phyloP scores from a whole-genome alignment of 352 stramenopile genomes.

The Phytophthora sp. region DNA sequence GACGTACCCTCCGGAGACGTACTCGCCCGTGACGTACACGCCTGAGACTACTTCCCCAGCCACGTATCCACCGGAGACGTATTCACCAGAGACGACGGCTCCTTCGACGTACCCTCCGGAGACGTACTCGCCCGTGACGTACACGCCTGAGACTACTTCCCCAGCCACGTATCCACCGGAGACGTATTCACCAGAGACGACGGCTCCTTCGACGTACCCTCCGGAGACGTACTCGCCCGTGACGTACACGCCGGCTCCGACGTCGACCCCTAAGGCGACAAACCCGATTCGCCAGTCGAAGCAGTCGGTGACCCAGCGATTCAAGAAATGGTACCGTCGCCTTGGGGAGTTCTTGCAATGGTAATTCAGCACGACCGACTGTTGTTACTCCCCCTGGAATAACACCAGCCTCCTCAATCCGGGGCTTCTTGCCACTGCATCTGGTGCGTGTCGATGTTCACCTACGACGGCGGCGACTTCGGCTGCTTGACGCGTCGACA shows the following conservation, averaged over 20 bases:
- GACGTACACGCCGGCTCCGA: conserved; percentile 8
- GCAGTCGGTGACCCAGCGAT: conserved; percentile 19
- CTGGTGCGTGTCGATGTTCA: conserved; percentile 32
- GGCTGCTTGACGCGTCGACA: conserved; percentile 5
- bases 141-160: not conserved
- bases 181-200: conserved; percentile 1
- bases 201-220: conserved; percentile 2
- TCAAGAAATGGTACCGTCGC: conserved; percentile 30
- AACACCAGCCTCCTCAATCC: not conserved
- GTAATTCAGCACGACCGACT: conserved; percentile 11
- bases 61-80: not conserved
- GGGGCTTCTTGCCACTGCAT: conserved; percentile 12
- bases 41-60: not conserved
- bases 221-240: conserved; percentile 11
- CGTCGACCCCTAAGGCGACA: conserved; percentile 24
- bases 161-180: conserved; percentile 4
- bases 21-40: no score
- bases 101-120: not conserved
- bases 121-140: not conserved
- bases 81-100: no score
- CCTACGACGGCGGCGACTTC: not conserved
- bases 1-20: no score
- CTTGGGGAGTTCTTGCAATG: conserved; percentile 30
- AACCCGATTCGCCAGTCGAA: conserved; percentile 15
- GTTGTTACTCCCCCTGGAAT: not conserved